These are phyloP conservation scores for Paramecium caudatum DNA, from an alignment of 73 alveolate species.

Conservation along the genomic window DNA sequence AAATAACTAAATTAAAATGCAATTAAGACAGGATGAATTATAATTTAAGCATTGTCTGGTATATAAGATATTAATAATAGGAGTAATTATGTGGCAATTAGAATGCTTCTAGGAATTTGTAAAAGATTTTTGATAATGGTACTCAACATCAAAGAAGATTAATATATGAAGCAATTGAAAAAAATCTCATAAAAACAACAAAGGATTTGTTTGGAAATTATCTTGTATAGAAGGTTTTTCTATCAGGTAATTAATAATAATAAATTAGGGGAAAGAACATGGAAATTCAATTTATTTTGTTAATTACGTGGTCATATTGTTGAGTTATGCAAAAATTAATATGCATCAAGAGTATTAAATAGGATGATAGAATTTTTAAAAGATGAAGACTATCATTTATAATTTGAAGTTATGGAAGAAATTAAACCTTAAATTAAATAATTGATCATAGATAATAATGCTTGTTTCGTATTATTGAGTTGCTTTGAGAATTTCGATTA, in stretches of 20 bases:
- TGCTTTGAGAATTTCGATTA: conserved; percentile 35
- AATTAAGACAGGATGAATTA: conserved; percentile 16
- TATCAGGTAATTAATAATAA: neutral
- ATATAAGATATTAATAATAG: neutral
- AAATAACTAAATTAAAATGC: neutral
- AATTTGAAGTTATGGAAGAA: conserved; percentile 7
- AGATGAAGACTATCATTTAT: neutral
- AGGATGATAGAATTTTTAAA: conserved; percentile 54
- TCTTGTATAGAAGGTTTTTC: conserved; percentile 17
- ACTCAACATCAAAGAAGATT: neutral
- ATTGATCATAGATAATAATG: conserved; percentile 38
- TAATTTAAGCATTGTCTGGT: conserved; percentile 28
- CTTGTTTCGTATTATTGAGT: conserved; percentile 35
- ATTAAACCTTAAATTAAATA: neutral
- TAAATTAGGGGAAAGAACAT: neutral
- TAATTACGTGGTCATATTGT: neutral
- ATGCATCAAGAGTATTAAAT: conserved; percentile 23
- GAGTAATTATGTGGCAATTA: conserved; percentile 57
- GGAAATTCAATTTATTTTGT: conserved; percentile 30
- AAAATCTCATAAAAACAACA: conserved; percentile 6
- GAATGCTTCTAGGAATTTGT: conserved; percentile 59
- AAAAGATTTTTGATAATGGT: conserved; percentile 58
- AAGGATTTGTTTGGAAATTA: conserved; percentile 61
- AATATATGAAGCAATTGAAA: conserved; percentile 15
- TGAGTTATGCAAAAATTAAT: conserved; percentile 43